Conservation (phyloP, 177 flowering plant genomes). For the Vitis hybrid region DNA sequence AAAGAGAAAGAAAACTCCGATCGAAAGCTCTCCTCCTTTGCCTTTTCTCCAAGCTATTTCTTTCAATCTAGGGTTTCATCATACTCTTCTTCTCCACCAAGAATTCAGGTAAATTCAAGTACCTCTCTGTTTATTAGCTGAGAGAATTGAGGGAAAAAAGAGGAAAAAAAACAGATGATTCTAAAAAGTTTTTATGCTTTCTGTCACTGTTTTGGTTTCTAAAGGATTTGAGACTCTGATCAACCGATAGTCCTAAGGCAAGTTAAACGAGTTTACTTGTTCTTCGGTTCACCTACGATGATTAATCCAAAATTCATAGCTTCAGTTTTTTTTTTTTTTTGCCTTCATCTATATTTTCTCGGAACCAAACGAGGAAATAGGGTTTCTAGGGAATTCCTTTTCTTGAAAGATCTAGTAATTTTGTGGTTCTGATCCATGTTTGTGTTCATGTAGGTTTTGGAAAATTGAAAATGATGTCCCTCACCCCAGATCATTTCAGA, state of each 20-base stretch:
- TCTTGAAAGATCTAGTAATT: neutral
- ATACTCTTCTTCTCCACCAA: neutral
- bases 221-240: too few species aligned
- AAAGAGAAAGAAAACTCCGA: neutral
- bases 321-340: neutral
- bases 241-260: too few species aligned
- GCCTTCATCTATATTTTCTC: too few species aligned
- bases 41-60: neutral
- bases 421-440: neutral
- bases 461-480: slow-evolving; percentile 34
- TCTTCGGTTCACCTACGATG: too few species aligned
- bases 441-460: neutral
- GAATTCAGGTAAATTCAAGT: neutral
- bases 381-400: neutral
- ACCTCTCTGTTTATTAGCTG: neutral
- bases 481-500: slow-evolving; percentile 63
- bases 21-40: slow-evolving; percentile 1
- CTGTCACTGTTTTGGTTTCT: too few species aligned
- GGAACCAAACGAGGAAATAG: neutral
- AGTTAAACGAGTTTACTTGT: too few species aligned
- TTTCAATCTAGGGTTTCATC: neutral
- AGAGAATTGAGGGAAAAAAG: neutral
- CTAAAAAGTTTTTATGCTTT: too few species aligned
- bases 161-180: neutral
- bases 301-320: too few species aligned